Percentiles rank a stretch among this genome's conserved stretches.
phyloP scores from a whole-genome alignment of 163 green algal species.

The Scenedesmus sp. region DNA sequence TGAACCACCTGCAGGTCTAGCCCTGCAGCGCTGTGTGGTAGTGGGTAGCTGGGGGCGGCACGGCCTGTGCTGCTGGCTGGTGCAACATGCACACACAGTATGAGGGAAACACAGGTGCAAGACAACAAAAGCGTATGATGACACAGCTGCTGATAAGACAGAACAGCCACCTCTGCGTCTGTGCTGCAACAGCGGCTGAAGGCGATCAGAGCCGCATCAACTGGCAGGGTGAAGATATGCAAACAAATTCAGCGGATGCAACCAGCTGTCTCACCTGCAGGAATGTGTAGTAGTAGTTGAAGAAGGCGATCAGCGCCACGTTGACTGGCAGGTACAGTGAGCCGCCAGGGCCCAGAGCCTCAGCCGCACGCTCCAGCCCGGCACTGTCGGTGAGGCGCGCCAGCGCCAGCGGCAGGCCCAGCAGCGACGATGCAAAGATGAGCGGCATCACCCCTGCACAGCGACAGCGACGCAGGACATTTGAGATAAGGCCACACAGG shows the following conservation, averaged over 20 bases:
- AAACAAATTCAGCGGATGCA: conserved; percentile 43
- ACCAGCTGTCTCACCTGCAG: conserved; percentile 73
- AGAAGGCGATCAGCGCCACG: conserved; percentile 95
- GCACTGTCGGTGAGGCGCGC: conserved; percentile 83
- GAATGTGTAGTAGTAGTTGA: conserved; percentile 99
- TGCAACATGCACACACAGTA: neutral
- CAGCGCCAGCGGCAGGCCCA: conserved; percentile 88
- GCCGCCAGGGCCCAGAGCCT: conserved; percentile 81
- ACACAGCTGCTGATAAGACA: neutral
- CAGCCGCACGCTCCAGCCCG: conserved; percentile 72
- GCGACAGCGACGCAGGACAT: too few relatives aligned
- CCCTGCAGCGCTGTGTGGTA: too few relatives aligned
- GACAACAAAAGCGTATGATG: too few relatives aligned
- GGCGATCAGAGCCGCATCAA: conserved; percentile 92
- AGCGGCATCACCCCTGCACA: conserved; percentile 98
- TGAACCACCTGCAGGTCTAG: too few relatives aligned
- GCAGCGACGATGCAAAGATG: conserved; percentile 96
- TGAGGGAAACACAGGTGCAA: neutral
- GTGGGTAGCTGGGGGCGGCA: too few relatives aligned
- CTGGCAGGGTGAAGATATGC: conserved; percentile 76
- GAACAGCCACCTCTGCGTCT: conserved; percentile 85
- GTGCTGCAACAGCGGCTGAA: conserved; percentile 99
- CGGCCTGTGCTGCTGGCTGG: neutral
- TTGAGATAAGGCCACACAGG: too few relatives aligned
- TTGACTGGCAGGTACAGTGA: conserved; percentile 89